Percentiles rank a stretch among this genome's conserved stretches.
Conservation (phyloP, 306 rosid genomes). For the Parietaria judaica region DNA sequence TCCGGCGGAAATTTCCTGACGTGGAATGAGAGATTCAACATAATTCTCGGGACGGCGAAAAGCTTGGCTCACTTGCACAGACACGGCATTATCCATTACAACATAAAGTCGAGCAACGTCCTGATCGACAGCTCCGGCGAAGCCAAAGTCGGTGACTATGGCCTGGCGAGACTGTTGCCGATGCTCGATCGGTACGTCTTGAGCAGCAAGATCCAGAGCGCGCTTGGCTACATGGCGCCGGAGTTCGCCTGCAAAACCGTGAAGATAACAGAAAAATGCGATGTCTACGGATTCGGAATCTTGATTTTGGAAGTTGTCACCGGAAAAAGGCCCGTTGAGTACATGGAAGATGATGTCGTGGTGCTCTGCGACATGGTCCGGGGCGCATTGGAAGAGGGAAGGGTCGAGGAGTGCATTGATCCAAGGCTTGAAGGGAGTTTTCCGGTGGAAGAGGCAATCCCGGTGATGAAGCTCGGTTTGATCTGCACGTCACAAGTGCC, state of each 20-base stretch:
- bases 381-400: conserved; percentile 85
- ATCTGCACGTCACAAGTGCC: conserved; percentile 98
- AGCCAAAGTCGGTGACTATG: conserved; percentile 87
- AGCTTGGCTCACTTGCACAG: conserved; percentile 90
- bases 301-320: conserved; percentile 83
- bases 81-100: conserved; percentile 78
- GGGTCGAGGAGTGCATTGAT: conserved; percentile 87
- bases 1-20: conserved; percentile 71
- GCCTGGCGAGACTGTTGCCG: conserved; percentile 85
- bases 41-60: conserved; percentile 85
- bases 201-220: conserved; percentile 99
- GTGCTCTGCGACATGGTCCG: conserved; percentile 98
- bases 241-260: conserved; percentile 95
- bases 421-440: conserved; percentile 73
- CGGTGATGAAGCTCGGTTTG: conserved; percentile 83
- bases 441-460: conserved; percentile 89
- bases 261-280: conserved; percentile 92
- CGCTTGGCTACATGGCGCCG: conserved; percentile 98
- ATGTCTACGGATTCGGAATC: conserved; percentile 85
- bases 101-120: conserved; percentile 87
- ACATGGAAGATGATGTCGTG: conserved; percentile 98
- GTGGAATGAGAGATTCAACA: conserved; percentile 86
- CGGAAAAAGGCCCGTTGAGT: conserved; percentile 92
- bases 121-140: conserved; percentile 73
- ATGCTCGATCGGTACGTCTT: conserved; percentile 92